phyloP scores from a whole-genome alignment of 2,329 filamentous ascomycete genomes.

The Aureobasidium sp. region DNA sequence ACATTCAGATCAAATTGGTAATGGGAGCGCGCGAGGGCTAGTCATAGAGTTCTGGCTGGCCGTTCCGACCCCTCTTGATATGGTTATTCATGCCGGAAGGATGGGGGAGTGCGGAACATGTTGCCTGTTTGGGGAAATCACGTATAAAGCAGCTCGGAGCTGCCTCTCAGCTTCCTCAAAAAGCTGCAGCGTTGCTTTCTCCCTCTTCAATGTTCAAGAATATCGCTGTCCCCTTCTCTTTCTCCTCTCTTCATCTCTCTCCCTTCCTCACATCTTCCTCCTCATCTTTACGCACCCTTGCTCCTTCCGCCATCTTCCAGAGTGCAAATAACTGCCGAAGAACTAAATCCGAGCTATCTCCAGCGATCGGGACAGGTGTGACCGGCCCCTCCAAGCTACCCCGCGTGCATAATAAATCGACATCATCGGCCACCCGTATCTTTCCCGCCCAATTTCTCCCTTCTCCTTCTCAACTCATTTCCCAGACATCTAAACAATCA shows the following conservation, averaged over 20 bases:
- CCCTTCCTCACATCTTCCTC: neutral
- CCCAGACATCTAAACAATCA: constrained; percentile 11
- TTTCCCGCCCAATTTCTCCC: constrained; percentile 9
- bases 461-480: constrained; percentile 9
- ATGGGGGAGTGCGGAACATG: neutral
- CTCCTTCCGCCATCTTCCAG: neutral
- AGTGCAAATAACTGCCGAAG: constrained; percentile 2
- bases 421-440: constrained; percentile 14
- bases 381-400: constrained; percentile 14
- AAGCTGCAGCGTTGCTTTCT: constrained; percentile 7
- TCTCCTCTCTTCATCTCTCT: neutral
- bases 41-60: neutral
- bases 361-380: constrained; percentile 3
- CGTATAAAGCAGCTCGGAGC: constrained; percentile 6
- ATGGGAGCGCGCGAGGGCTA: neutral
- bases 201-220: neutral
- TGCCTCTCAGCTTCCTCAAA: neutral
- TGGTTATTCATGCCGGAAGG: constrained; percentile 8
- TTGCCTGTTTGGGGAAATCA: constrained; percentile 9
- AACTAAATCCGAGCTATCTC: constrained; percentile 11
- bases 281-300: neutral
- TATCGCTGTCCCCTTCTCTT: neutral
- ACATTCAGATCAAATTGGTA: neutral
- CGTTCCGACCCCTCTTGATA: constrained; percentile 11
- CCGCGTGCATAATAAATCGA: constrained; percentile 14